phyloP scores from a whole-genome alignment of 2,329 filamentous ascomycete genomes.

The Ophiosphaerella narmari region DNA sequence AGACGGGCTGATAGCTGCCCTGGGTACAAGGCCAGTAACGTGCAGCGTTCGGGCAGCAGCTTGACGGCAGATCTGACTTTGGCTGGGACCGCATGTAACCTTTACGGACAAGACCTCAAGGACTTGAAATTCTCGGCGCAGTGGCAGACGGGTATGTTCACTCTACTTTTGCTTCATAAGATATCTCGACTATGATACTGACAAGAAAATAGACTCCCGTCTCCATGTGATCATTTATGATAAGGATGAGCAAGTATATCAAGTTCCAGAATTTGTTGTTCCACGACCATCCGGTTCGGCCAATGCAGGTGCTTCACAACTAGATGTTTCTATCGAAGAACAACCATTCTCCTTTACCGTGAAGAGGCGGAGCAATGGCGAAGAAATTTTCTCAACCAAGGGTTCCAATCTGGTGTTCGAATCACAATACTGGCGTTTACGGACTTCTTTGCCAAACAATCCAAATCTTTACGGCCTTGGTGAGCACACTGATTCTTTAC shows the following conservation, averaged over 20 bases:
- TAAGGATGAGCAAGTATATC: slow-evolving; percentile 69
- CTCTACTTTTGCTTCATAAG: background rate
- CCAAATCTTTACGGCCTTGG: slow-evolving; percentile 78
- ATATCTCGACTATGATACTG: background rate
- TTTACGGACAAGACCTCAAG: slow-evolving; percentile 61
- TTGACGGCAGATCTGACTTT: slow-evolving; percentile 71
- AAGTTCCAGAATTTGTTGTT: slow-evolving; percentile 73
- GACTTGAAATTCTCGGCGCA: slow-evolving; percentile 62
- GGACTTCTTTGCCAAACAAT: slow-evolving; percentile 69
- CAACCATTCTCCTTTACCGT: slow-evolving; percentile 72
- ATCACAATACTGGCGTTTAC: slow-evolving; percentile 73
- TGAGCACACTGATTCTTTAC: slow-evolving; percentile 73
- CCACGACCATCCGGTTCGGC: slow-evolving; percentile 57
- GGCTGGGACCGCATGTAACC: slow-evolving; percentile 67
- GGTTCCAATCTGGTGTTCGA: slow-evolving; percentile 73
- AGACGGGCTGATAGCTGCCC: slow-evolving; percentile 56
- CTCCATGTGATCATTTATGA: slow-evolving; percentile 77
- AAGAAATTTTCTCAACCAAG: slow-evolving; percentile 71
- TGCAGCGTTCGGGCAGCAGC: slow-evolving; percentile 56
- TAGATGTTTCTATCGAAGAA: slow-evolving; percentile 59
- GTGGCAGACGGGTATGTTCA: slow-evolving; percentile 60
- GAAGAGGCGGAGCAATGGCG: slow-evolving; percentile 58
- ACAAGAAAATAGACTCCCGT: slow-evolving; percentile 57
- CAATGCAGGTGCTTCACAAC: slow-evolving; percentile 46
- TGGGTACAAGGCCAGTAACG: slow-evolving; percentile 68